phyloP scores from a whole-genome alignment of 306 rosid species.

The Ammopiptanthus mongolicus region DNA sequence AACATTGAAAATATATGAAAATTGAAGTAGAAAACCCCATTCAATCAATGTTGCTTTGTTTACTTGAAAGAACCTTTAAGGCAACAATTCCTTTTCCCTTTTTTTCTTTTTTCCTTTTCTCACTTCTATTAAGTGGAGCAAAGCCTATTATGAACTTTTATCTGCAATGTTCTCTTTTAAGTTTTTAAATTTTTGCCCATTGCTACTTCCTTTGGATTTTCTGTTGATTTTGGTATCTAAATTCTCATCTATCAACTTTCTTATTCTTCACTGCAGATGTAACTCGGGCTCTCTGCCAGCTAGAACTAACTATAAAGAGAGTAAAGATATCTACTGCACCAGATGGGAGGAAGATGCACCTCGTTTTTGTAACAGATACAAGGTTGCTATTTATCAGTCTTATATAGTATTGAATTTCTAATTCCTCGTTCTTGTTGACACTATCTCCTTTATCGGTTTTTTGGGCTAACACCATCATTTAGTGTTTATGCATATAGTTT shows the following conservation, averaged over 20 bases:
- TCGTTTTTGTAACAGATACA: slow-evolving; percentile 52
- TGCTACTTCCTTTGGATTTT: neutral
- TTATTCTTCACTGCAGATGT: slow-evolving; percentile 33
- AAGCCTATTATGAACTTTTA: neutral
- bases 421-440: neutral
- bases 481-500: neutral
- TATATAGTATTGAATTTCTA: neutral
- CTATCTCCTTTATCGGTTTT: neutral
- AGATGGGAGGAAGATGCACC: slow-evolving; percentile 59
- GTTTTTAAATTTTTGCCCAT: neutral
- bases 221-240: neutral
- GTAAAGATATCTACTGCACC: slow-evolving; percentile 62
- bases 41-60: neutral
- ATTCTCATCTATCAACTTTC: neutral
- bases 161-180: neutral
- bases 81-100: neutral
- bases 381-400: slow-evolving; percentile 33
- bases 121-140: neutral
- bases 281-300: slow-evolving; percentile 49
- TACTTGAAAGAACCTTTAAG: neutral
- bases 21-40: too few relatives aligned
- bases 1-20: neutral
- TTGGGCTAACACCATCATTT: neutral
- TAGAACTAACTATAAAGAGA: slow-evolving; percentile 51
- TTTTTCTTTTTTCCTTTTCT: too few relatives aligned